phyloP scores from a whole-genome alignment of 2,329 filamentous ascomycete species.

The Elsinoe ampelina region DNA sequence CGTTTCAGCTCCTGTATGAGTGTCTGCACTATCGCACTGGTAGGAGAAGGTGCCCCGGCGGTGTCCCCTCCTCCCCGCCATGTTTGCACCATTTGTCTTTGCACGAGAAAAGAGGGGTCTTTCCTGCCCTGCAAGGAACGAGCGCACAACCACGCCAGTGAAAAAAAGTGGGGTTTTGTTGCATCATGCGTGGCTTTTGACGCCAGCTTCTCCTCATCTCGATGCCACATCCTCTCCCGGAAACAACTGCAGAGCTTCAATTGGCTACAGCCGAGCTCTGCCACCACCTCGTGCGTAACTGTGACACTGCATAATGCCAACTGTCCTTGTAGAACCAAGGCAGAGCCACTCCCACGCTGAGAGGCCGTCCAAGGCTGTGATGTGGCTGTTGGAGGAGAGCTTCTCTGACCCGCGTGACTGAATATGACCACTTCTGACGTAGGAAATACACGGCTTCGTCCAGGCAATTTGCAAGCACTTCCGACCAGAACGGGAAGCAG shows the following conservation, averaged over 20 bases:
- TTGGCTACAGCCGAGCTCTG: background rate
- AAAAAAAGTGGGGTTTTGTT: constrained; percentile 1
- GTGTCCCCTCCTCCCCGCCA: no score
- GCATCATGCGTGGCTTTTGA: constrained; percentile 8
- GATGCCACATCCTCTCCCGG: background rate
- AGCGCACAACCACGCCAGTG: no score
- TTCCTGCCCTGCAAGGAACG: no score
- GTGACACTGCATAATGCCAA: constrained; percentile 3
- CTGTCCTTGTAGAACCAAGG: background rate
- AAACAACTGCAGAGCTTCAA: background rate
- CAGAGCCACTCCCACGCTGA: background rate
- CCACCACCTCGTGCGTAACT: constrained; percentile 1
- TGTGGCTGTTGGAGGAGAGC: background rate
- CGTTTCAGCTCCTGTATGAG: no score
- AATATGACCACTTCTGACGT: constrained; percentile 9
- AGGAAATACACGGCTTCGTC: background rate
- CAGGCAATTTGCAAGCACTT: background rate
- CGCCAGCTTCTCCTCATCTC: background rate
- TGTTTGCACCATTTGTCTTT: no score
- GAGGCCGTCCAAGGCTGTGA: background rate
- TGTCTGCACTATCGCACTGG: no score
- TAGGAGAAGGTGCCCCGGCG: no score
- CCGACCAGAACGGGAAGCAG: background rate
- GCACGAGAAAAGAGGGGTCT: no score
- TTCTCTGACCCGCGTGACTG: background rate